Evolutionary conservation across 805 yeast species (phyloP).

Genomic region (Zygoascus bituminiphila): DNA sequence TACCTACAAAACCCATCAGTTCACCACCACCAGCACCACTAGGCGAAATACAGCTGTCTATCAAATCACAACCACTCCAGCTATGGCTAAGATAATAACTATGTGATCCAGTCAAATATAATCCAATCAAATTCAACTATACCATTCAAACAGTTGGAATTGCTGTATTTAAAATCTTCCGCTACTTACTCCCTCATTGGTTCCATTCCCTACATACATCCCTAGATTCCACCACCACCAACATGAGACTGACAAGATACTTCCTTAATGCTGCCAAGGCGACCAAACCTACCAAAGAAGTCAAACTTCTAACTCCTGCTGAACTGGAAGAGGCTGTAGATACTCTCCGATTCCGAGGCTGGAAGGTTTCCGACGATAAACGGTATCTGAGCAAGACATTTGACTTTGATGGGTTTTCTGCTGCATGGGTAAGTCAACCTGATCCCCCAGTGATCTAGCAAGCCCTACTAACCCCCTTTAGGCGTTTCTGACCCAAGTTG

Average conservation of each 20-base stretch:
- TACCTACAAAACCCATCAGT: too few relatives aligned
- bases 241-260: not conserved
- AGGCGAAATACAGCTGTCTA: too few relatives aligned
- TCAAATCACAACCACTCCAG: too few relatives aligned
- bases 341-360: conserved; percentile 4
- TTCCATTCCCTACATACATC: too few relatives aligned
- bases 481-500: conserved; percentile 21
- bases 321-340: not conserved
- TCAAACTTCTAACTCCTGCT: not conserved
- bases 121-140: too few relatives aligned
- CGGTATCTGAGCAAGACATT: conserved; percentile 9
- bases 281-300: not conserved
- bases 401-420: conserved; percentile 11
- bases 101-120: too few relatives aligned
- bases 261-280: not conserved
- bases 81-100: too few relatives aligned
- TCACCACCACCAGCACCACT: too few relatives aligned
- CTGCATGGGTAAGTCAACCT: conserved; percentile 15
- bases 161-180: too few relatives aligned
- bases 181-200: too few relatives aligned
- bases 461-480: not conserved
- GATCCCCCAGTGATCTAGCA: not conserved
- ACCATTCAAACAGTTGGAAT: too few relatives aligned
- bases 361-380: conserved; percentile 7
- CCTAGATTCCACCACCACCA: not conserved